Conservation (phyloP, 2,329 filamentous ascomycete genomes). For the Fusarium continuum region DNA sequence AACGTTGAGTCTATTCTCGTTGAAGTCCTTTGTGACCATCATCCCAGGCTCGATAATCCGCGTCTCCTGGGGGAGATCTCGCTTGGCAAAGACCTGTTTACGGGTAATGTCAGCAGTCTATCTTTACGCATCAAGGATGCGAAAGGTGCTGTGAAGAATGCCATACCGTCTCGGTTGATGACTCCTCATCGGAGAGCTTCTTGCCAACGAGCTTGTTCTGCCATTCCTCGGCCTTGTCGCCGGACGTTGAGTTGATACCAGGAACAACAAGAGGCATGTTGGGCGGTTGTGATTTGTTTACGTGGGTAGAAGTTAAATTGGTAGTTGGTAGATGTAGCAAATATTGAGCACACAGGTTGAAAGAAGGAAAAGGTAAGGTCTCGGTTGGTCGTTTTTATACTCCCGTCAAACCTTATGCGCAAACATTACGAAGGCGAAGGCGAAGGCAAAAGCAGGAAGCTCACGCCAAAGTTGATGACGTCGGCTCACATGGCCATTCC, state of each 20-base stretch:
- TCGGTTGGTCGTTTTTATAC: conserved; percentile 20
- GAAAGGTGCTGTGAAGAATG: not conserved
- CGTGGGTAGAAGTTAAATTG: not conserved
- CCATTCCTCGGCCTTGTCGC: conserved; percentile 65
- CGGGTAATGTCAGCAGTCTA: not conserved
- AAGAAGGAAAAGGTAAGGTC: not conserved
- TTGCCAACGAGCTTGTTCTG: conserved; percentile 70
- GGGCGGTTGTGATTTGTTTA: not conserved
- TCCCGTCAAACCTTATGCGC: conserved; percentile 7
- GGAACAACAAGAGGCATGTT: conserved; percentile 74
- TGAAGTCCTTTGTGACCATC: conserved; percentile 68
- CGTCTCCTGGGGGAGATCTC: conserved; percentile 64
- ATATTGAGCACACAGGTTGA: not conserved
- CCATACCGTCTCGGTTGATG: conserved; percentile 63
- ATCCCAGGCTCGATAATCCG: conserved; percentile 65
- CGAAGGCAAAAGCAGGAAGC: conserved; percentile 17
- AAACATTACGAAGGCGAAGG: conserved; percentile 17
- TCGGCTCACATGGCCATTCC: conserved; percentile 40
- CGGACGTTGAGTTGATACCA: conserved; percentile 60
- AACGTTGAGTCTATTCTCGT: conserved; percentile 65
- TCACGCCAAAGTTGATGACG: conserved; percentile 37
- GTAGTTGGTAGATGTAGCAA: not conserved
- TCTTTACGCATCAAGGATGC: not conserved
- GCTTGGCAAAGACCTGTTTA: conserved; percentile 66
- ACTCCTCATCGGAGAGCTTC: conserved; percentile 61